A percentile compares a stretch with the other conserved stretches of the same genome.
These are phyloP conservation scores for Diaporthe sp. DNA, from an alignment of 2,329 filamentous ascomycete genomes.

Conservation along the genomic window DNA sequence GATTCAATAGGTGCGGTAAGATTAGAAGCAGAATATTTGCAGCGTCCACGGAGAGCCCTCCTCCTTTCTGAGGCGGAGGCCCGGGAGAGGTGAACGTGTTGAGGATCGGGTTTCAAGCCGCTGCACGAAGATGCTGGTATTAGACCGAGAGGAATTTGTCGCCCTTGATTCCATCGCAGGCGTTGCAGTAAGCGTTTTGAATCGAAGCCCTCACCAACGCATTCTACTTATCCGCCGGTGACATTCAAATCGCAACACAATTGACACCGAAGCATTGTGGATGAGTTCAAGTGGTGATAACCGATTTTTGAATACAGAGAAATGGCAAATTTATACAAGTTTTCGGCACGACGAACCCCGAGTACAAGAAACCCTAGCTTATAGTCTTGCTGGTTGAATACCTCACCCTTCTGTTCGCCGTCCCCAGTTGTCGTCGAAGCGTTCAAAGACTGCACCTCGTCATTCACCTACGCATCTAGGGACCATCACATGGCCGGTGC, in stretches of 20 bases:
- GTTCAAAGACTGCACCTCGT: not conserved
- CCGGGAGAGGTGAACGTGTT: not conserved
- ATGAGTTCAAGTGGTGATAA: not conserved
- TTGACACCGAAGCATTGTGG: not conserved
- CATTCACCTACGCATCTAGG: not conserved
- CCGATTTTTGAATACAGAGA: not conserved
- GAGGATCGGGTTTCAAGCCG: not conserved
- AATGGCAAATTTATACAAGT: not conserved
- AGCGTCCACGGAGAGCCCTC: too few relatives aligned
- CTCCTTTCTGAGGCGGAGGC: not conserved
- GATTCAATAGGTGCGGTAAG: not conserved
- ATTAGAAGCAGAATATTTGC: not conserved
- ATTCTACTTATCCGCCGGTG: not conserved
- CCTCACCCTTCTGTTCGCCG: not conserved
- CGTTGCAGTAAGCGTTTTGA: not conserved
- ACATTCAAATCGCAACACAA: not conserved
- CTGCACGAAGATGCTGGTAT: not conserved
- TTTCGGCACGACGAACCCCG: not conserved
- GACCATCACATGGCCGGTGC: too few relatives aligned
- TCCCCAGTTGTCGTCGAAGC: too few relatives aligned
- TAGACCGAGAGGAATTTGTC: not conserved
- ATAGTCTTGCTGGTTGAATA: not conserved
- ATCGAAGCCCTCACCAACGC: not conserved
- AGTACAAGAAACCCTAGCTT: not conserved
- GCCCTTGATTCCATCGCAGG: not conserved